Evolutionary conservation across 2,329 filamentous ascomycete species (phyloP).

Genomic region (Aspergillus intermedius): DNA sequence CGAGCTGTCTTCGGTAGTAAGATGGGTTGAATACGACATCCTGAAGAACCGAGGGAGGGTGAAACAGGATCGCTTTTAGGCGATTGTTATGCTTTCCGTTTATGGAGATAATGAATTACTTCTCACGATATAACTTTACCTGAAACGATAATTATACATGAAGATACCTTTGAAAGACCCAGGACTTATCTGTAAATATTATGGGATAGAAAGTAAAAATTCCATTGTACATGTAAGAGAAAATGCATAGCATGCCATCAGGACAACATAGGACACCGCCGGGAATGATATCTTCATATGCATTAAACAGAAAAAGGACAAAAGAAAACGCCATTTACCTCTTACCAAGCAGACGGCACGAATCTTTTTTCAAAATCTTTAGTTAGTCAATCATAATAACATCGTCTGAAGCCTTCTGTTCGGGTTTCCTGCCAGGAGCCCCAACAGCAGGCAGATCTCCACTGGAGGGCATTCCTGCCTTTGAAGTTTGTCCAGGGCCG

Average conservation of each 20-base stretch:
- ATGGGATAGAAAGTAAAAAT: no score
- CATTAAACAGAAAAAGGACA: not conserved
- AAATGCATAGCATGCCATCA: not conserved
- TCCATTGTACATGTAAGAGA: not conserved
- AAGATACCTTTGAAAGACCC: not conserved
- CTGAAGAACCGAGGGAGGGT: slow-evolving; percentile 54
- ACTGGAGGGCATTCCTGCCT: not conserved
- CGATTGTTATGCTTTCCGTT: not conserved
- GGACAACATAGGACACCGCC: not conserved
- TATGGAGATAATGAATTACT: not conserved
- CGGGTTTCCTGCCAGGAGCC: not conserved
- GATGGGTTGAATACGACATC: slow-evolving; percentile 84
- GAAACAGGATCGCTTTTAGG: slow-evolving; percentile 56
- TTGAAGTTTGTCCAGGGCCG: not conserved
- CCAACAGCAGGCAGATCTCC: not conserved
- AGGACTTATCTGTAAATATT: no score
- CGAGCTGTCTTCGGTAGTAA: slow-evolving; percentile 56
- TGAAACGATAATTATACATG: not conserved
- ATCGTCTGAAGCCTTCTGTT: slow-evolving; percentile 13
- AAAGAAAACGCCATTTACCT: slow-evolving; percentile 1
- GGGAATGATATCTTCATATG: not conserved
- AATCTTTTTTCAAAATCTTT: slow-evolving; percentile 1
- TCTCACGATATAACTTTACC: not conserved
- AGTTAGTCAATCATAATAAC: slow-evolving; percentile 37
- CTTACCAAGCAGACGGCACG: not conserved